Percentiles rank a stretch among this genome's conserved stretches.
Conservation (phyloP, 2,329 filamentous ascomycete species). For the Cadophora sp. region DNA sequence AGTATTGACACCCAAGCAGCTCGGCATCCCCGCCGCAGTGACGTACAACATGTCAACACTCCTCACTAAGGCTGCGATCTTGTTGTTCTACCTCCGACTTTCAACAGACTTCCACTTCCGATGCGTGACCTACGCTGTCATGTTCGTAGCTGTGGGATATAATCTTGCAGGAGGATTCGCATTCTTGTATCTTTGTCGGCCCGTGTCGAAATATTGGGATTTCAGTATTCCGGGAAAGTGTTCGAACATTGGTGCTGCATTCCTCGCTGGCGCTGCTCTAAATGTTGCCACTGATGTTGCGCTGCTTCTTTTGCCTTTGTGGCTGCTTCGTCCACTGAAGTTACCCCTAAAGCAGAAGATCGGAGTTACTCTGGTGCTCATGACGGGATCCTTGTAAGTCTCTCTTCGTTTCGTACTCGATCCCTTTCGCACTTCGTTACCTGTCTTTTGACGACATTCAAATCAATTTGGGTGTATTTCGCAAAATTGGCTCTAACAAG, state of each 20-base stretch:
- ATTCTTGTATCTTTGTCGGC: conserved; percentile 13
- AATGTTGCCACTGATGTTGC: conserved; percentile 19
- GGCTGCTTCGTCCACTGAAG: conserved; percentile 9
- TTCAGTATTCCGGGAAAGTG: conserved; percentile 9
- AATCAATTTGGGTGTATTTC: neutral
- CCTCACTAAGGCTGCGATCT: conserved; percentile 18
- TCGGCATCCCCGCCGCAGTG: conserved; percentile 8
- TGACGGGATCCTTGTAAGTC: conserved; percentile 20
- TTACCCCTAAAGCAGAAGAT: conserved; percentile 15
- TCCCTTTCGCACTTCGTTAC: no score
- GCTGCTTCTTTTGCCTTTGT: conserved; percentile 11
- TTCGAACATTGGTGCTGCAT: neutral
- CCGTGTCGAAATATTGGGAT: conserved; percentile 10
- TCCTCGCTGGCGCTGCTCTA: conserved; percentile 14
- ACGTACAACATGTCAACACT: conserved; percentile 15
- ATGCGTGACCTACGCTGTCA: conserved; percentile 2
- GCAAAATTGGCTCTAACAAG: neutral
- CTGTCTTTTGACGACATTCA: no score
- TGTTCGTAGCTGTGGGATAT: conserved; percentile 11
- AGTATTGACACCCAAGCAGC: neutral
- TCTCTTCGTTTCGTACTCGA: neutral
- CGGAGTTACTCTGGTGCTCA: conserved; percentile 16
- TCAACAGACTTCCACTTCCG: conserved; percentile 12
- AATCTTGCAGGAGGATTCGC: conserved; percentile 7
- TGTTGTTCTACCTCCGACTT: conserved; percentile 21